These are phyloP conservation scores for Nakazawaea wickerhamii DNA, from an alignment of 805 yeast genomes.

Conservation along the genomic window DNA sequence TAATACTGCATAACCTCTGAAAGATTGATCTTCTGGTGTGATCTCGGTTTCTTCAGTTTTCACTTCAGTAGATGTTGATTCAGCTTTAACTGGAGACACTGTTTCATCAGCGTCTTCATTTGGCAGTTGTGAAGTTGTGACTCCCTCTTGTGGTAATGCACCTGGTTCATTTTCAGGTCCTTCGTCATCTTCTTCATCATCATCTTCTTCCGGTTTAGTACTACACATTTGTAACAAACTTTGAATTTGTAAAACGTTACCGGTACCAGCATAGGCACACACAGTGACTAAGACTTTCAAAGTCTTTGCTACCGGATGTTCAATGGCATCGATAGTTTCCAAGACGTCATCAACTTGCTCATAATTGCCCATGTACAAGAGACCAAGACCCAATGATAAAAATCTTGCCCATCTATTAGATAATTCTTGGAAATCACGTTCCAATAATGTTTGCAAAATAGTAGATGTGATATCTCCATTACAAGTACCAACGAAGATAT, in stretches of 20 bases:
- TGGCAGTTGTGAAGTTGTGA: slow-evolving; percentile 22
- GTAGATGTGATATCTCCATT: slow-evolving; percentile 93
- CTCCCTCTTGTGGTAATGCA: slow-evolving; percentile 24
- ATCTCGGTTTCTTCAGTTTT: slow-evolving; percentile 28
- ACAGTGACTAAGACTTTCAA: slow-evolving; percentile 85
- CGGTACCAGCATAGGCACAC: slow-evolving; percentile 96
- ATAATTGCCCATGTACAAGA: slow-evolving; percentile 87
- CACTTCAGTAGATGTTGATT: slow-evolving; percentile 7
- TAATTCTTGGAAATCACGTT: slow-evolving; percentile 72
- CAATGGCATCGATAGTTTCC: slow-evolving; percentile 91
- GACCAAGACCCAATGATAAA: slow-evolving; percentile 86
- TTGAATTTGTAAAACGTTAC: slow-evolving; percentile 93
- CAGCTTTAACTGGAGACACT: neutral
- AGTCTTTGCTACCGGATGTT: slow-evolving; percentile 87
- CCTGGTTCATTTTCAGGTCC: slow-evolving; percentile 37
- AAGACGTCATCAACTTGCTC: slow-evolving; percentile 92
- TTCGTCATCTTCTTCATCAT: slow-evolving; percentile 53
- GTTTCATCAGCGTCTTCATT: slow-evolving; percentile 20
- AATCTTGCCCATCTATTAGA: slow-evolving; percentile 84
- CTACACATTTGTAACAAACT: slow-evolving; percentile 84
- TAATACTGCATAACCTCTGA: slow-evolving; percentile 85
- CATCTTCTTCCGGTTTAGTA: slow-evolving; percentile 53
- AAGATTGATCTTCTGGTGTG: slow-evolving; percentile 47
- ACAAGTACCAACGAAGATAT: slow-evolving; percentile 92
- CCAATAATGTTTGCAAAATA: slow-evolving; percentile 83